These are phyloP conservation scores for Parmelia sp. DNA, from an alignment of 495 filamentous ascomycete species.

Conservation along the genomic window DNA sequence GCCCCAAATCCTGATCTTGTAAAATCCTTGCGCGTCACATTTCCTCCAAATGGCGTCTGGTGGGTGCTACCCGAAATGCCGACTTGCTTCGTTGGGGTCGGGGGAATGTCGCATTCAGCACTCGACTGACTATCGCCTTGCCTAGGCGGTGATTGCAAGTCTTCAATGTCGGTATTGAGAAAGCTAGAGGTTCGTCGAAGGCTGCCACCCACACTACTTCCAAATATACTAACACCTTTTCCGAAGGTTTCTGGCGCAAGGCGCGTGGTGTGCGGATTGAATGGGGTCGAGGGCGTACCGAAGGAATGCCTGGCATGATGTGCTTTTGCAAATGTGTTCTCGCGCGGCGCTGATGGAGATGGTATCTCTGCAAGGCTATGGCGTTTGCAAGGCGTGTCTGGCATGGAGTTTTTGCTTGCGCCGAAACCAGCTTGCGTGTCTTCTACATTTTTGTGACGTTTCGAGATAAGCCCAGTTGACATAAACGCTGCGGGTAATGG, in stretches of 20 bases:
- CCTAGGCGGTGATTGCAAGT: conserved; percentile 50
- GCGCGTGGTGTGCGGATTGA: conserved; percentile 43
- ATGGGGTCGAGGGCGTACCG: conserved; percentile 56
- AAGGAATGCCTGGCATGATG: conserved; percentile 58
- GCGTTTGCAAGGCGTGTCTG: conserved; percentile 94
- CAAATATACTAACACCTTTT: conserved; percentile 62
- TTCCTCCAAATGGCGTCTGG: conserved; percentile 16
- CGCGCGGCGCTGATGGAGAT: conserved; percentile 48
- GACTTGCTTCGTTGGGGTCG: conserved; percentile 83
- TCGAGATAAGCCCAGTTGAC: conserved; percentile 91
- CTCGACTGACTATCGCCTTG: conserved; percentile 54
- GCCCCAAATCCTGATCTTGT: conserved; percentile 9
- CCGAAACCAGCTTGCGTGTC: conserved; percentile 39
- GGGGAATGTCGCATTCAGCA: conserved; percentile 70
- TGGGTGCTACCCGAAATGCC: conserved; percentile 35
- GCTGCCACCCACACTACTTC: conserved; percentile 46
- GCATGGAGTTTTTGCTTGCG: conserved; percentile 55
- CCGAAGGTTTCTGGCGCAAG: conserved; percentile 54
- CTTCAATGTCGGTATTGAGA: conserved; percentile 71
- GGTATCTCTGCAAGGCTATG: conserved; percentile 58
- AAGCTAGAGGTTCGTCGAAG: conserved; percentile 65
- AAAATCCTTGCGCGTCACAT: conserved; percentile 3
- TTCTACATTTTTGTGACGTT: conserved; percentile 60
- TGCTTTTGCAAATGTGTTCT: conserved; percentile 49
- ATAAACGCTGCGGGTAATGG: conserved; percentile 82